A percentile compares a stretch with the other conserved stretches of the same genome.
phyloP scores from a whole-genome alignment of 2,329 filamentous ascomycete genomes.

The Alternaria triticina region DNA sequence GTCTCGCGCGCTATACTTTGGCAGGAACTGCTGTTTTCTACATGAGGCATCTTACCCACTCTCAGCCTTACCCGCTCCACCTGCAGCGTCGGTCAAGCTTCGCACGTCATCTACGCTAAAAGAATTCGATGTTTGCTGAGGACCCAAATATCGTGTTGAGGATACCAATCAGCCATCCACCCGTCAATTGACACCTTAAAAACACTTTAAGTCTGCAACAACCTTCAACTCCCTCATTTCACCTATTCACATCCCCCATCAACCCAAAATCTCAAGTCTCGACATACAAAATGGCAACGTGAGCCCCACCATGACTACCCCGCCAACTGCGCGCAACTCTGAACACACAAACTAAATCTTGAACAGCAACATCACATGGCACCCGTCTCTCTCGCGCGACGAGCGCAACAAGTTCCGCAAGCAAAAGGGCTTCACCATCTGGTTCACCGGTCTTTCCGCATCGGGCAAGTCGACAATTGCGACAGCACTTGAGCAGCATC shows the following conservation, averaged over 20 bases:
- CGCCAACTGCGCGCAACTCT: constrained; percentile 19
- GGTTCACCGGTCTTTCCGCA: constrained; percentile 95
- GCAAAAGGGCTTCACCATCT: constrained; percentile 92
- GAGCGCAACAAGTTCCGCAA: constrained; percentile 78
- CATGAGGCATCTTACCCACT: not conserved
- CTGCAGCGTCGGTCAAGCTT: constrained; percentile 1
- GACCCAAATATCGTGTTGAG: constrained; percentile 8
- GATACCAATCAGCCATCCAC: constrained; percentile 17
- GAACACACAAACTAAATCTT: constrained; percentile 14
- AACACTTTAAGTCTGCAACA: constrained; percentile 1
- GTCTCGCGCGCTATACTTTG: not conserved
- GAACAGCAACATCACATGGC: constrained; percentile 86
- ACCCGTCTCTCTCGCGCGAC: constrained; percentile 76
- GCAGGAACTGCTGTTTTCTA: not conserved
- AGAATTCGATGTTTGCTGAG: constrained; percentile 23
- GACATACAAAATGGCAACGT: constrained; percentile 43
- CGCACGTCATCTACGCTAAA: constrained; percentile 40
- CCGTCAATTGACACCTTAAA: constrained; percentile 10
- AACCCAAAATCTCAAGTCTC: not conserved
- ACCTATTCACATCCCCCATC: not conserved
- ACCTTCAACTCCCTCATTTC: not conserved
- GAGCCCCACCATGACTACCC: constrained; percentile 35
- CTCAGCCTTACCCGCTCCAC: constrained; percentile 20
- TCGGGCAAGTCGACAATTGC: constrained; percentile 98
- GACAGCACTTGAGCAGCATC: constrained; percentile 94